A percentile compares a stretch with the other conserved stretches of the same genome.
phyloP scores from a whole-genome alignment of 163 green algal genomes.

The Scenedesmus sp. region DNA sequence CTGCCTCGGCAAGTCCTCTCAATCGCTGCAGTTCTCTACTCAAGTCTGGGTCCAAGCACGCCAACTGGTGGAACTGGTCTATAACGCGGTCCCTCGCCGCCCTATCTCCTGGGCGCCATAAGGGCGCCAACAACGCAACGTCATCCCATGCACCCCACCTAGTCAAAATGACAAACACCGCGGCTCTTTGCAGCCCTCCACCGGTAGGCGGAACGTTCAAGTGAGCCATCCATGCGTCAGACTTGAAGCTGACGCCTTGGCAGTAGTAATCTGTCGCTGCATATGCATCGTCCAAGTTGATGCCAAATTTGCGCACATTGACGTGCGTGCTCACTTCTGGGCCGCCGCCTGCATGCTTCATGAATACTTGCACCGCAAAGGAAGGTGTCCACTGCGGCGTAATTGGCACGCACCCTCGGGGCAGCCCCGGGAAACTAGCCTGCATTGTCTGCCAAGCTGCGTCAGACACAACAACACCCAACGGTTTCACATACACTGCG shows the following conservation, averaged over 20 bases:
- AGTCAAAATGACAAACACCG: conserved; percentile 10
- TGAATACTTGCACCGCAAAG: not conserved
- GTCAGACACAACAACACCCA: not conserved
- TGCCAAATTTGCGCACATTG: conserved; percentile 3
- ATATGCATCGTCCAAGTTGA: not conserved
- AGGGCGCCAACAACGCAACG: not conserved
- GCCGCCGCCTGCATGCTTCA: not conserved
- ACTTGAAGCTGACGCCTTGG: conserved; percentile 1
- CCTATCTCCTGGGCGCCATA: not conserved
- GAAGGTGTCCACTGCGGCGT: not conserved
- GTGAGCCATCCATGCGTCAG: not conserved
- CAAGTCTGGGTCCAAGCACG: not conserved
- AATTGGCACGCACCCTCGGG: not conserved
- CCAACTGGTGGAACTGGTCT: not conserved
- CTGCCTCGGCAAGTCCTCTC: not conserved
- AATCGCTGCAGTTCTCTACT: not conserved
- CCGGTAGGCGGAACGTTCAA: not conserved
- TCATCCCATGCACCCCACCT: not conserved
- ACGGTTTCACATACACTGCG: not conserved
- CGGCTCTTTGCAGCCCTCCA: not conserved
- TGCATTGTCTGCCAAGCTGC: not conserved
- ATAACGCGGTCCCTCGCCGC: not conserved
- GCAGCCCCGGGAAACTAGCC: not conserved
- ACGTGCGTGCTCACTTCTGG: not conserved
- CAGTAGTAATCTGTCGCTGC: not conserved